phyloP scores from a whole-genome alignment of 2,329 filamentous ascomycete genomes.

The Chrysoporthe cubensis region DNA sequence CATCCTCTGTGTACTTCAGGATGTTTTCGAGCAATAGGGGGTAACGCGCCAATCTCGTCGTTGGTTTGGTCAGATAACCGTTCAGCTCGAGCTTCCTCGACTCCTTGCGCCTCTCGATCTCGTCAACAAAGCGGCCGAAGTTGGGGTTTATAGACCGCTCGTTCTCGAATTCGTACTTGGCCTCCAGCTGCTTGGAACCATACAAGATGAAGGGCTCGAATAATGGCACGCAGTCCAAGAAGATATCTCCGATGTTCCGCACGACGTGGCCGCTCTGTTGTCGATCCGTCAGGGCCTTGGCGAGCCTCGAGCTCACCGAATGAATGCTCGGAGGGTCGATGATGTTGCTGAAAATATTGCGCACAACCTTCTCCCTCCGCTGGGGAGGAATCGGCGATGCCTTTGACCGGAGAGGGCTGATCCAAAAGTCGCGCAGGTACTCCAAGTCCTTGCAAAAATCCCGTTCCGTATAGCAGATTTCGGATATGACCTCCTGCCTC shows the following conservation, averaged over 20 bases:
- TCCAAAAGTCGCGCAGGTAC: constrained; percentile 98
- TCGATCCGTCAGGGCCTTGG: constrained; percentile 82
- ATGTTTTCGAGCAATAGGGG: constrained; percentile 90
- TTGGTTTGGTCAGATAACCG: constrained; percentile 96
- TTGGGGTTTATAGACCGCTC: constrained; percentile 84
- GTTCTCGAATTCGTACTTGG: constrained; percentile 97
- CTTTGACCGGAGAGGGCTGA: constrained; percentile 82
- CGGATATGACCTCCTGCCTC: constrained; percentile 95
- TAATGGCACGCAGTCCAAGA: constrained; percentile 86
- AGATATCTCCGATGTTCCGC: constrained; percentile 88
- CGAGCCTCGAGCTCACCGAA: constrained; percentile 85
- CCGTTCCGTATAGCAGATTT: constrained; percentile 97
- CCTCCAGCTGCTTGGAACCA: constrained; percentile 92
- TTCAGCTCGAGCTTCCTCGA: constrained; percentile 96
- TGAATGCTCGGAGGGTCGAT: constrained; percentile 83
- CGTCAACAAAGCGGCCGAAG: constrained; percentile 92
- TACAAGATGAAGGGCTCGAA: constrained; percentile 98
- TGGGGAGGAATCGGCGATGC: constrained; percentile 87
- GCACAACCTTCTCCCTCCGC: constrained; percentile 86
- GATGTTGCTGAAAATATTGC: constrained; percentile 94
- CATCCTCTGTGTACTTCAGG: constrained; percentile 86
- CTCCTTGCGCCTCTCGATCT: constrained; percentile 94
- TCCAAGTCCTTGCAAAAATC: constrained; percentile 99
- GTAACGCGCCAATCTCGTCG: constrained; percentile 91
- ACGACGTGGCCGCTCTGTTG: constrained; percentile 93